Conservation (phyloP, 257 asterid species). For the Gynochthodes officinalis region DNA sequence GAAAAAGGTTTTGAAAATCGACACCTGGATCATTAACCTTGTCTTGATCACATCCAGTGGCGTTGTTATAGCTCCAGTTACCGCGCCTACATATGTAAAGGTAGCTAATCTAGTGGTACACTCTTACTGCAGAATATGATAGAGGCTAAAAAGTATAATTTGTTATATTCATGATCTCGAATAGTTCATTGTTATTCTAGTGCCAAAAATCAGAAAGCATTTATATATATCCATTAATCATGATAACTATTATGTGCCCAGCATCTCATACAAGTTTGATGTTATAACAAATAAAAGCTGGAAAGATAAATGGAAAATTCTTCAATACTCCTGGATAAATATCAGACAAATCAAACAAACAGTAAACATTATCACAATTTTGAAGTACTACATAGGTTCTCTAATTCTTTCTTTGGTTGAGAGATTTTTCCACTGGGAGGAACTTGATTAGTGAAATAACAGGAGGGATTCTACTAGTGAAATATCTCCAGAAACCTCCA, state of each 20-base stretch:
- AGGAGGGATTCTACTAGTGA: neutral
- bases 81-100: slow-evolving; percentile 53
- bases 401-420: neutral
- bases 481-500: neutral
- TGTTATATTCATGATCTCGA: neutral
- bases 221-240: neutral
- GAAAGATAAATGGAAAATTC: neutral
- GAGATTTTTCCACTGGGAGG: neutral
- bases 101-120: neutral
- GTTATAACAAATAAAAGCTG: neutral
- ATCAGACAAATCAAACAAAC: neutral
- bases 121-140: neutral
- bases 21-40: slow-evolving; percentile 94
- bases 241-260: neutral
- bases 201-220: neutral
- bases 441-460: neutral
- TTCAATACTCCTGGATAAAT: neutral
- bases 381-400: neutral
- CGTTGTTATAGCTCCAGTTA: slow-evolving; percentile 95
- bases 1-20: slow-evolving; percentile 7
- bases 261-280: neutral
- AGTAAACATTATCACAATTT: neutral
- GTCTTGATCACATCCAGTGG: slow-evolving; percentile 98
- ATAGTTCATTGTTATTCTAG: neutral
- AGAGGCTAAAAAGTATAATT: no score